Evolutionary conservation across 1,284 basidiomycete species (phyloP).

Genomic region (Ceratorhiza oryzae-sativae): DNA sequence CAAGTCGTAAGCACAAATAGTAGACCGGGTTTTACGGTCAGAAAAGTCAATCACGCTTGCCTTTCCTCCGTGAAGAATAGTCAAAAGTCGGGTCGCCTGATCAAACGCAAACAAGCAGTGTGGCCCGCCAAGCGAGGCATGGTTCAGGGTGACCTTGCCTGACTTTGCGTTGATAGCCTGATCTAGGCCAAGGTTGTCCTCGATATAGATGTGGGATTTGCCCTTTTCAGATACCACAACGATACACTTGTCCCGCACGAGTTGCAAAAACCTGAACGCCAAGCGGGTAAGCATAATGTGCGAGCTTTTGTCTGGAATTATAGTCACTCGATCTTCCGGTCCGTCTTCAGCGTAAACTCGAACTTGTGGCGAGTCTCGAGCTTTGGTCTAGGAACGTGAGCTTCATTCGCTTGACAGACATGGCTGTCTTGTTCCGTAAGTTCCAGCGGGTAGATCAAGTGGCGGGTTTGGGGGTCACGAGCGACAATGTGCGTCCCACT

Average conservation of each 20-base stretch:
- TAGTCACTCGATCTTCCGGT: constrained; percentile 25
- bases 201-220: constrained; percentile 30
- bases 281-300: not conserved
- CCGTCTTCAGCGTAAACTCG: constrained; percentile 23
- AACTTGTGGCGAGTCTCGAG: constrained; percentile 26
- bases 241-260: constrained; percentile 31
- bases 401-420: constrained; percentile 22
- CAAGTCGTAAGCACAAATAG: no score
- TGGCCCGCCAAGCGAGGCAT: constrained; percentile 23
- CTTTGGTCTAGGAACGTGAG: constrained; percentile 28
- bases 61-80: constrained; percentile 17
- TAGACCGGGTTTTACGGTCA: no score
- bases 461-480: constrained; percentile 5
- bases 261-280: constrained; percentile 13
- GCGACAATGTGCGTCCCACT: constrained; percentile 7
- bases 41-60: not conserved
- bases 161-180: constrained; percentile 14
- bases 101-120: constrained; percentile 15
- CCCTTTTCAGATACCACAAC: constrained; percentile 12
- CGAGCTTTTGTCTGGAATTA: no score
- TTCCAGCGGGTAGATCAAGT: constrained; percentile 36
- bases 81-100: constrained; percentile 27
- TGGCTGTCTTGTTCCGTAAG: constrained; percentile 40
- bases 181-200: constrained; percentile 18
- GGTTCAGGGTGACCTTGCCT: constrained; percentile 26